Evolutionary conservation across 805 yeast genomes (phyloP), one percentile per base, ranked within the genome.

Genomic region (Starmerella apis): DNA sequence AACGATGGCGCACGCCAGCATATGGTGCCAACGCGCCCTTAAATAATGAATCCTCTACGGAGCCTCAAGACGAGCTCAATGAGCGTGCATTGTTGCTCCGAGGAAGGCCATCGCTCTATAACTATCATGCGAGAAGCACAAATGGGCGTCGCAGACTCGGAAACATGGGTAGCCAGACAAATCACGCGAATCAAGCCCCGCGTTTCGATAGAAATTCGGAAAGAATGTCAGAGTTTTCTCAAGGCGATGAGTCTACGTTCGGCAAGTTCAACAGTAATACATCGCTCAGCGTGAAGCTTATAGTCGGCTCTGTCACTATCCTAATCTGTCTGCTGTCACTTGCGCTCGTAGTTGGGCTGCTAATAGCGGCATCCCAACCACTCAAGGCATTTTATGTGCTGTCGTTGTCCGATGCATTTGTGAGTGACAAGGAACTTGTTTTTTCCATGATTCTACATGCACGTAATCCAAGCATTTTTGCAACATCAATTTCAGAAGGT

Each of bases 301-400:
- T 45, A n/a, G 32, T 54, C 13, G 38, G 38, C 35, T 35, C 25
- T 10, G 39, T 38, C 36, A 46, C 66, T 11, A 47, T 57, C n/a
- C 53, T 36, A 60, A 51, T 65, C 35, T 46, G 57, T 35, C 51
- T 65, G 20, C 55, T 66, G 33, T 58, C 55, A 4, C 43, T 83
- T 27, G 95, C 95, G 1, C 86, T 90, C 60, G 70, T 83, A 4
- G 71, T 81, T 60, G 97, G 97, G 0, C 85, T 88, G 61, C 68
- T 87, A 2, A 68, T 88, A 37, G 96, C 96, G 0, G 80, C 95
- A 1, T 81, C 86, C 18, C 86, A 86, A 58, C 96, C 90, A 50
- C 68, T 90, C 48, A 79, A 81, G 47, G 74, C 76, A 53, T 81
- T 86, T 18, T 67, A 75, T 19, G 76, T 88, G 9, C 63, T 70